These are phyloP conservation scores for Nidularia pulvinata DNA, from an alignment of 768 basidiomycete species.

Conservation along the genomic window DNA sequence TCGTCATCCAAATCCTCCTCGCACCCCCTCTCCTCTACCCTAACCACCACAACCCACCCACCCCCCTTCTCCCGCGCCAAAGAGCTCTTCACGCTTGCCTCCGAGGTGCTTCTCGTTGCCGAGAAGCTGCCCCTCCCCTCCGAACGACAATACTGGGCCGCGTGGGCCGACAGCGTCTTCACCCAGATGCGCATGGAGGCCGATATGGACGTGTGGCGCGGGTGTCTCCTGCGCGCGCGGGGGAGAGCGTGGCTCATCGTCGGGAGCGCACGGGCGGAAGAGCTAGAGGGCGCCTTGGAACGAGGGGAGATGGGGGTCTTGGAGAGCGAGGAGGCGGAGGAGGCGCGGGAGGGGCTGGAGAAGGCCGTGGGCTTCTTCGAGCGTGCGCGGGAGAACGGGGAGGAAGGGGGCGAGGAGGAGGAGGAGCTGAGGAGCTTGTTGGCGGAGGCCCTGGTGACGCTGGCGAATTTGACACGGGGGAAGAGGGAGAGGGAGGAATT, in stretches of 20 bases:
- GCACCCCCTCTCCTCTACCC: constrained; percentile 6
- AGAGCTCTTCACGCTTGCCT: constrained; percentile 63
- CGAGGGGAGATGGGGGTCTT: constrained; percentile 33
- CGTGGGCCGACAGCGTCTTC: constrained; percentile 62
- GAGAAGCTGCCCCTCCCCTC: constrained; percentile 47
- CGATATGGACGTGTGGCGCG: constrained; percentile 48
- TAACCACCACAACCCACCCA: constrained; percentile 9
- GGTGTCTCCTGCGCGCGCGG: constrained; percentile 40
- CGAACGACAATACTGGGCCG: constrained; percentile 55
- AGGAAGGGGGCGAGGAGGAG: constrained; percentile 11
- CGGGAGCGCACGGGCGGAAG: constrained; percentile 55
- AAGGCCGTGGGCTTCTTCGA: constrained; percentile 44
- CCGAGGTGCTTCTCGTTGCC: constrained; percentile 60
- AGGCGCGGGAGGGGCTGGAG: constrained; percentile 49
- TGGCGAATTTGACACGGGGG: constrained; percentile 58
- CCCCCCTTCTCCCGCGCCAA: constrained; percentile 51
- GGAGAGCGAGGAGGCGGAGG: constrained; percentile 47
- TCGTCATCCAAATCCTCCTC: no score
- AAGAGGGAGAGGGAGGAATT: constrained; percentile 45
- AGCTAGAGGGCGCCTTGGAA: constrained; percentile 54
- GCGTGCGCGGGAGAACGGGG: constrained; percentile 25
- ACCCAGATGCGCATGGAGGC: constrained; percentile 65
- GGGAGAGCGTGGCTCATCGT: constrained; percentile 57
- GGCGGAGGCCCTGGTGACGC: constrained; percentile 55
- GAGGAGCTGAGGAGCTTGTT: constrained; percentile 33